Evolutionary conservation across 495 filamentous ascomycete genomes (phyloP).

Genomic region (Hypoxylon cercidicola): DNA sequence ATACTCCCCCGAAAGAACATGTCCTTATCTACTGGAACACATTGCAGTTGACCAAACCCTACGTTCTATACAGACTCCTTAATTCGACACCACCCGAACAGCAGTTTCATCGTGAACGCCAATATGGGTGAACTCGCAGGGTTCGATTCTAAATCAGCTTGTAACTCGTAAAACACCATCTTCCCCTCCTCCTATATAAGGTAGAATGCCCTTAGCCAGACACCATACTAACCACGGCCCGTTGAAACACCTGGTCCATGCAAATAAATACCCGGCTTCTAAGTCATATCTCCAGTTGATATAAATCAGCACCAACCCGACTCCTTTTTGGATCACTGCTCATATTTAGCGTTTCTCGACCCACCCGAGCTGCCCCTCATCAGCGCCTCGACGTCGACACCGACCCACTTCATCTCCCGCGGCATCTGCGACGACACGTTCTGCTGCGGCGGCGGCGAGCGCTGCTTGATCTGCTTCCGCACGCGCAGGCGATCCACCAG

Average conservation of each 20-base stretch:
- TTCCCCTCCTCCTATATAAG: not conserved
- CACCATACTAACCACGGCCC: slow-evolving; percentile 16
- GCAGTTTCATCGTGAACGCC: not conserved
- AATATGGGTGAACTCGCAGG: not conserved
- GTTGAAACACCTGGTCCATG: slow-evolving; percentile 20
- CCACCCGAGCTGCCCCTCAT: slow-evolving; percentile 42
- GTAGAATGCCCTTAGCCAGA: slow-evolving; percentile 13
- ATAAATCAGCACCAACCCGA: not conserved
- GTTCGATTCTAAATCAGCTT: not conserved
- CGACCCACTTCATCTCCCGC: slow-evolving; percentile 53
- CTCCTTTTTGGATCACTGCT: slow-evolving; percentile 5
- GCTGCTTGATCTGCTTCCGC: slow-evolving; percentile 45
- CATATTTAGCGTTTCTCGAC: slow-evolving; percentile 21
- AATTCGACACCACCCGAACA: too few species aligned
- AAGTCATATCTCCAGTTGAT: not conserved
- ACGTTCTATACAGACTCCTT: too few species aligned
- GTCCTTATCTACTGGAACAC: too few species aligned
- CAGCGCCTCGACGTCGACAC: slow-evolving; percentile 50
- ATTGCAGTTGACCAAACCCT: too few species aligned
- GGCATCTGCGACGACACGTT: slow-evolving; percentile 36
- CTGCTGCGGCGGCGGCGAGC: slow-evolving; percentile 31
- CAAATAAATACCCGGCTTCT: slow-evolving; percentile 8
- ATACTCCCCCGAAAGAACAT: too few species aligned
- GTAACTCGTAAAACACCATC: slow-evolving; percentile 13
- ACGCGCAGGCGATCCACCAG: slow-evolving; percentile 47